Evolutionary conservation across 208 protist species (phyloP), one percentile per base, ranked within the genome.

Genomic region (Hexamita inflata): DNA sequence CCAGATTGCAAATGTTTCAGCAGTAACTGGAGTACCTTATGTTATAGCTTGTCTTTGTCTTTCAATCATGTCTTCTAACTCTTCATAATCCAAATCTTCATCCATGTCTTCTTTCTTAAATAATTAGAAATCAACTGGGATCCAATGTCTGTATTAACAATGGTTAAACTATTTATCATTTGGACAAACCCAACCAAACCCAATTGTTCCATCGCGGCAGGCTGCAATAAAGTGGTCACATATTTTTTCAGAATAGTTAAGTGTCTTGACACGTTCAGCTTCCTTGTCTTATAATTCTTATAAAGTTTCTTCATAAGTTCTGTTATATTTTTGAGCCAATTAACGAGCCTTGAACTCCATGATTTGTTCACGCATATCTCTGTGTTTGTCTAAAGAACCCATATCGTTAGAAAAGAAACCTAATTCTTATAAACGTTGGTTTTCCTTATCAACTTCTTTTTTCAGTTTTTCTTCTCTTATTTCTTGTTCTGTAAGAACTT

Each of bases 351-450:
- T 70, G 38, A 45, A 70, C n/a, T 70, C 64, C 32, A 70, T 40
- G 32, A 70, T n/a, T 38, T 70, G 64, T 7, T 70, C 64, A n/a
- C 64, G 64, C 40, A 70, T 57, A n/a, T 70, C 64, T 38, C 64
- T 40, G 35, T 70, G 42, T 7, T 45, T 29, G 35, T 70, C 40
- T n/a, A 70, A 34, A 2, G 4, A 24, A 30, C 64, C 64, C n/a
- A 70, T 35, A 9, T n/a, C 64, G 4, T 70, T 11, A 11, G 64
- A 70, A 40, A 40, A 2, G 30, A 19, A 15, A 30, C 34, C 34
- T 15, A 38, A 24, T 30, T 57, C 7, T 15, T 49, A 2, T n/a
- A 45, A 15, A 45, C 4, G 19, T 70, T 45, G 4, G 15, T n/a
- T 19, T 32, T 15, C 32, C 34, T n/a, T 38, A 15, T 70, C 38